Evolutionary conservation across 108 stramenopile species (phyloP).

Genomic region (Epithemia pelagica): DNA sequence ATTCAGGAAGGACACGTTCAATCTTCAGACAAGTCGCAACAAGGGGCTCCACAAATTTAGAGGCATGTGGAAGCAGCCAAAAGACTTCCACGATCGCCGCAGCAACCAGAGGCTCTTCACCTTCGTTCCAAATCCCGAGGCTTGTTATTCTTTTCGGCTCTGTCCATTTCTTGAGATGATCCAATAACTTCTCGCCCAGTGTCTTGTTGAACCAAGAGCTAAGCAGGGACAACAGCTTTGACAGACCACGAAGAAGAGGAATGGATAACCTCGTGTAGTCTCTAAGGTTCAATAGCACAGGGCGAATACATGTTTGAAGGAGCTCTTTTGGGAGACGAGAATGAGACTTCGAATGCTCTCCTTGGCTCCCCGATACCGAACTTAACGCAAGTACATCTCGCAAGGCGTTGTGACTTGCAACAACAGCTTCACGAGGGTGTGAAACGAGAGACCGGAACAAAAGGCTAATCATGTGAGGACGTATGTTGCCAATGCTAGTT

Average conservation of each 20-base stretch:
- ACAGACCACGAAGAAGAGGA: slow-evolving; percentile 59
- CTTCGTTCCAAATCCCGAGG: slow-evolving; percentile 55
- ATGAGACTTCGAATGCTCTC: slow-evolving; percentile 29
- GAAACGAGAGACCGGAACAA: slow-evolving; percentile 80
- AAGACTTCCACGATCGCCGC: slow-evolving; percentile 72
- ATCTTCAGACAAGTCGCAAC: slow-evolving; percentile 71
- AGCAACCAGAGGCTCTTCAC: slow-evolving; percentile 70
- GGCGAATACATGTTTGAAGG: slow-evolving; percentile 78
- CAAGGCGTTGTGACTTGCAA: slow-evolving; percentile 58
- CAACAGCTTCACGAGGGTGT: slow-evolving; percentile 39
- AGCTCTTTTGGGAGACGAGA: slow-evolving; percentile 73
- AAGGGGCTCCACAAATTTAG: slow-evolving; percentile 76
- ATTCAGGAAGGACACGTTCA: slow-evolving; percentile 50
- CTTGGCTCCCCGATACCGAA: slow-evolving; percentile 22
- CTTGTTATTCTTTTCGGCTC: slow-evolving; percentile 56
- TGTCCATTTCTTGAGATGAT: slow-evolving; percentile 75
- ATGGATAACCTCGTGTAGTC: slow-evolving; percentile 70
- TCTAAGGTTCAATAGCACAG: slow-evolving; percentile 70
- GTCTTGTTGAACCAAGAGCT: slow-evolving; percentile 84
- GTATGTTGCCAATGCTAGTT: slow-evolving; percentile 69
- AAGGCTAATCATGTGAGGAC: slow-evolving; percentile 75
- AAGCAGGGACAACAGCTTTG: slow-evolving; percentile 59
- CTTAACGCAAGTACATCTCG: slow-evolving; percentile 54
- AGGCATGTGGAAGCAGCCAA: slow-evolving; percentile 57
- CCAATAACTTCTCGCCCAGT: slow-evolving; percentile 76